Percentiles rank a stretch among this genome's conserved stretches.
Evolutionary conservation across 73 alveolate genomes (phyloP).

Genomic region (Paramecium pentaurelia): DNA sequence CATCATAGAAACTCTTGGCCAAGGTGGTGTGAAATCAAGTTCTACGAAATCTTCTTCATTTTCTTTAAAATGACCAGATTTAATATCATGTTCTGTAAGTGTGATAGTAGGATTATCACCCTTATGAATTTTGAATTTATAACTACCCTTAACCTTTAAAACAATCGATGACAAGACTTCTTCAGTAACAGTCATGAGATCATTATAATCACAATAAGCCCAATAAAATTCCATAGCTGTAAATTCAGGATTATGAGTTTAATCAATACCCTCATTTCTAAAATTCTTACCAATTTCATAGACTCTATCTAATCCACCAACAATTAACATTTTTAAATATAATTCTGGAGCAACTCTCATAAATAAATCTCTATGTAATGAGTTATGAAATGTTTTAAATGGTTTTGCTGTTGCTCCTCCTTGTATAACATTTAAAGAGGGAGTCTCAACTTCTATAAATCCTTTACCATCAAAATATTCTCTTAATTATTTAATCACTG

Average conservation of each 20-base stretch:
- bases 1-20: constrained; percentile 94
- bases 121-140: constrained; percentile 89
- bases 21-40: constrained; percentile 98
- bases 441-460: constrained; percentile 99
- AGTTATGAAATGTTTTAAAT: constrained; percentile 98
- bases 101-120: constrained; percentile 75
- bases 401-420: constrained; percentile 99
- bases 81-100: constrained; percentile 28
- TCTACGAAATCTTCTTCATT: constrained; percentile 75
- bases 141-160: constrained; percentile 84
- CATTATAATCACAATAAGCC: constrained; percentile 99
- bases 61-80: constrained; percentile 52
- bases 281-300: constrained; percentile 99
- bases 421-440: constrained; percentile 98
- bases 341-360: constrained; percentile 99
- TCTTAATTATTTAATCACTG: constrained; percentile 90
- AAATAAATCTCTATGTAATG: constrained; percentile 91
- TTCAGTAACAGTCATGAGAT: constrained; percentile 97
- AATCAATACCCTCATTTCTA: constrained; percentile 99
- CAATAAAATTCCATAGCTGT: constrained; percentile 99
- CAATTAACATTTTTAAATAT: constrained; percentile 96
- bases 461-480: constrained; percentile 88
- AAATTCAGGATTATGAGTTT: constrained; percentile 99
- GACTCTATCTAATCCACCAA: constrained; percentile 99
- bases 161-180: constrained; percentile 89